Evolutionary conservation across 1,139 yeast genomes (phyloP).

Genomic region (Yamadazyma diddensiae): DNA sequence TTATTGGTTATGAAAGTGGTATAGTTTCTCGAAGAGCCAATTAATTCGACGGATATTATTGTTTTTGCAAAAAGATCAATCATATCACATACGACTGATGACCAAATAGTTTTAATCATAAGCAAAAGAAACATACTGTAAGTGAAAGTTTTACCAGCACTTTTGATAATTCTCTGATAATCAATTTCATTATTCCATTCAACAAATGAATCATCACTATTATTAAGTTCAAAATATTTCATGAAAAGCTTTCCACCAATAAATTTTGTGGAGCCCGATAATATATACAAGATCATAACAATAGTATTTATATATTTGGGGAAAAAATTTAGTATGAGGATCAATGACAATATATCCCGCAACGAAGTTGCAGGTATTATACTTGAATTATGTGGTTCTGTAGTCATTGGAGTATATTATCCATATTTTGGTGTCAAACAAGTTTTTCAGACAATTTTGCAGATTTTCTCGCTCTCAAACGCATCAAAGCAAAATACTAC

Average conservation of each 20-base stretch:
- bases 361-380: conserved; percentile 33
- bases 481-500: background rate
- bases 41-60: conserved; percentile 47
- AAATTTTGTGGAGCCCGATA: conserved; percentile 41
- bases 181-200: conserved; percentile 11
- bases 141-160: conserved; percentile 8
- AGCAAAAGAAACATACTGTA: conserved; percentile 22
- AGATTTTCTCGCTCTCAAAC: background rate
- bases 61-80: conserved; percentile 47
- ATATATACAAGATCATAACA: conserved; percentile 35
- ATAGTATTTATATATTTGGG: conserved; percentile 42
- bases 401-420: conserved; percentile 5
- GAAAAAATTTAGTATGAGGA: conserved; percentile 37
- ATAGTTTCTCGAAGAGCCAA: conserved; percentile 30
- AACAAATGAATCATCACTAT: conserved; percentile 12
- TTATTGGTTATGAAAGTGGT: conserved; percentile 8
- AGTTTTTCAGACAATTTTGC: conserved; percentile 1
- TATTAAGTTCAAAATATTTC: conserved; percentile 21
- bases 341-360: conserved; percentile 44
- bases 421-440: conserved; percentile 1
- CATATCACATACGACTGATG: conserved; percentile 34
- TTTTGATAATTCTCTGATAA: conserved; percentile 14
- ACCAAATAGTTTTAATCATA: conserved; percentile 31
- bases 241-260: conserved; percentile 42
- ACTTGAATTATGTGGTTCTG: conserved; percentile 9